These are phyloP conservation scores for Diutina rugosa DNA, from an alignment of 1,139 yeast genomes.

Conservation along the genomic window DNA sequence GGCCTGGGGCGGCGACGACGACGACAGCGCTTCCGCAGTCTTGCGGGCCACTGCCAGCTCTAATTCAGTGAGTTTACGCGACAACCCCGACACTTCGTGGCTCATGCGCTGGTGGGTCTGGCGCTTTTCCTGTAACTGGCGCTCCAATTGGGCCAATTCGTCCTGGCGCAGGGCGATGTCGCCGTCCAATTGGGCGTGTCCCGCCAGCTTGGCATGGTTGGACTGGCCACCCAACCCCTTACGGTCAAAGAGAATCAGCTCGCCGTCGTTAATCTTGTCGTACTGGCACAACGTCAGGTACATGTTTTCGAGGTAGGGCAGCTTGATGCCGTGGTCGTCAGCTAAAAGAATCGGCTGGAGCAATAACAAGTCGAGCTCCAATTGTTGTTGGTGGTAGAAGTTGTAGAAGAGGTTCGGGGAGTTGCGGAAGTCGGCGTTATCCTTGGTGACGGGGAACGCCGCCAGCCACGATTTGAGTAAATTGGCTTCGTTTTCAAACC, in stretches of 20 bases:
- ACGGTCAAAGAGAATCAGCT: slow-evolving; percentile 24
- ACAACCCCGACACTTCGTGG: neutral
- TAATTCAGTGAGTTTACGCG: neutral
- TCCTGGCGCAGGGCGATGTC: neutral
- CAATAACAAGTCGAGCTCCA: slow-evolving; percentile 61
- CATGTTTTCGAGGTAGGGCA: slow-evolving; percentile 81
- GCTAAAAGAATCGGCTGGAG: slow-evolving; percentile 80
- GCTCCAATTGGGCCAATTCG: neutral
- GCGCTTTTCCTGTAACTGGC: neutral
- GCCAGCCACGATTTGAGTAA: slow-evolving; percentile 41
- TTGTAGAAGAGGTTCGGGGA: slow-evolving; percentile 35
- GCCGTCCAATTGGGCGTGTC: neutral
- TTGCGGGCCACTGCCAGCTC: neutral
- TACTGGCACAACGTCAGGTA: slow-evolving; percentile 71
- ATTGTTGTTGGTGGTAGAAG: slow-evolving; percentile 37
- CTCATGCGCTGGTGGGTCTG: neutral
- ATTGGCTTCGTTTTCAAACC: slow-evolving; percentile 50
- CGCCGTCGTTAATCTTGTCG: slow-evolving; percentile 30
- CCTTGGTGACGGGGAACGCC: slow-evolving; percentile 21
- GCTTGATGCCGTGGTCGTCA: slow-evolving; percentile 72
- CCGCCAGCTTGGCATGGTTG: neutral
- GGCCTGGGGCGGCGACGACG: neutral
- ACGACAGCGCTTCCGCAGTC: neutral
- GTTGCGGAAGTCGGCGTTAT: slow-evolving; percentile 17
- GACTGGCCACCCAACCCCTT: slow-evolving; percentile 4